Base-by-base conservation (phyloP, 352 stramenopile species). In the Phytophthora parvispora region DNA sequence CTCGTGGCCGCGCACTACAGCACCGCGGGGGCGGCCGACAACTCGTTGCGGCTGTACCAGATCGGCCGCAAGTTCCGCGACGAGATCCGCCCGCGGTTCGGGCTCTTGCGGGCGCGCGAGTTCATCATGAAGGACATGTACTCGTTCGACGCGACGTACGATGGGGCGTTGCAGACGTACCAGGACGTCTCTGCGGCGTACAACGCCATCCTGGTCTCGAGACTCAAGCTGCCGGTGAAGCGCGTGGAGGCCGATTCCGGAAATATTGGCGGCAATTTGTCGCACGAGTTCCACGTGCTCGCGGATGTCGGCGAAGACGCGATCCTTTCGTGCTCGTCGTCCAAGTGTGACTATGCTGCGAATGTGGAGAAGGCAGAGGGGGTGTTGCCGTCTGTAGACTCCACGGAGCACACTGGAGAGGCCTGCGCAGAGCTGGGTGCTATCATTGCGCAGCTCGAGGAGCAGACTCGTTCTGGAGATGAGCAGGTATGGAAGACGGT, bases 111-210 rank as follows among this genome's bases (percentile, higher is more conserved):
- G 20, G 89, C 85, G 12, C 75, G 90, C 25, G 91, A 97, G 72
- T 97, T 97, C 51, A 51, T 97, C 54, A 97, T 97, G 91, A 97
- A 97, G 77, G 91, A 97, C 77, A 91, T 97, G 77, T 97, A 97
- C 72, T 93, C 88, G 29, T 97, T 97, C 56, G 90, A 97, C 58
- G 72, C 73, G 48, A 87, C 72, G 64, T 89, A 85, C 38, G 80
- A 83, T 0, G 65, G 67, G 16, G 86, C 89, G 3, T 59, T 91
- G 20, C 50, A 80, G 66, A 96, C 88, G 20, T 97, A 97, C 43
- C 64, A 91, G 16, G 79, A 91, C 29, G 89, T 97, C n/a, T 87
- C 86, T 25, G 27, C 60, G 42, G 90, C 91, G 16, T 97, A 97
- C 68, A 79, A 96, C 22, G 47, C 75, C 6, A 96, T 97, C 31